Evolutionary conservation across 306 rosid species (phyloP), one percentile per base, ranked within the genome.

Genomic region (Begonia peltatifolia): DNA sequence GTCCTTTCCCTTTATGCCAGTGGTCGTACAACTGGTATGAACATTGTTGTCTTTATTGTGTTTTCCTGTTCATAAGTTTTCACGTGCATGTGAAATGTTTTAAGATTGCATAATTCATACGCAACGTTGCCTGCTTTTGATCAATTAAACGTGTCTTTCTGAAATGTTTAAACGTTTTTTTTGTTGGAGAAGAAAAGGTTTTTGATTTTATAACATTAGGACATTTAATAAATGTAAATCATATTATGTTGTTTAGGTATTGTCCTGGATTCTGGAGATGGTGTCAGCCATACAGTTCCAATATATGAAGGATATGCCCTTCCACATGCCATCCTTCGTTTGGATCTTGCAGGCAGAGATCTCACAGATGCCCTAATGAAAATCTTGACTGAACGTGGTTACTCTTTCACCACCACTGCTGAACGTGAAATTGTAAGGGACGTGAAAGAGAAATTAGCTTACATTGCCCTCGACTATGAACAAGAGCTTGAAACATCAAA

Each of bases 261-360:
- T 62, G 97, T 89, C 66, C 71, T 89, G 46, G 95, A 89, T 71
- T 89, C 97, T 1, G 97, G 97, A 6, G 97, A 88, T 77, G 97
- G 97, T 75, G 97, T 88, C 46, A 88, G 97, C 69, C 97, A 89
- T 81, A 89, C 95, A 51, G 97, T 89, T 74, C 97, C 93, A 7
- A 89, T 89, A 55, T 89, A 89, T 42, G 97, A 89, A 76, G 97
- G 97, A 2, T 89, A 89, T 61, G 89, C 97, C 18, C 93, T 89
- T 47, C 97, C 97, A 63, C 97, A 89, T 13, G 95, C 97, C 58
- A 89, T 89, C 71, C 73, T 89, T 63, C 97, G 95, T 69, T 68
- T 89, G 81, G 95, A 89, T 63, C 81, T 89, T 52, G 97, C 97
- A 30, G 97, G 97, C n/a, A 93, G 97, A 67, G 97, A 89, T 66